Conservation (phyloP, 306 rosid species). For the Cercis canadensis region DNA sequence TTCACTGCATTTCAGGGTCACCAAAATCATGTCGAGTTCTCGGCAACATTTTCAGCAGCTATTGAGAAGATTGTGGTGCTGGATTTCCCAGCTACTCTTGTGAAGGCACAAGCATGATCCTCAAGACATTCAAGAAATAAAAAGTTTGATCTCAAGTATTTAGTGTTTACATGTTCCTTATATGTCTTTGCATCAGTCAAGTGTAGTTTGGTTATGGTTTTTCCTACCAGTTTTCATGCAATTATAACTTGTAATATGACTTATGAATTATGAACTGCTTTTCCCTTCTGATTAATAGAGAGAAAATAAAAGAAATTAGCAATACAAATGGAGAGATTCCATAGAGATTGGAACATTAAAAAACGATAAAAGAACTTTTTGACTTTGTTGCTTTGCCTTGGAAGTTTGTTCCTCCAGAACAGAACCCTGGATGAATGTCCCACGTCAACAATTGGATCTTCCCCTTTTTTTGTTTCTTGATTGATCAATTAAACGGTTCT, state of each 20-base stretch:
- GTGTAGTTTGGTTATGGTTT: conserved; percentile 29
- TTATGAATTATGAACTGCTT: conserved; percentile 20
- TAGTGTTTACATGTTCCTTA: conserved; percentile 21
- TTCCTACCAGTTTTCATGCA: conserved; percentile 19
- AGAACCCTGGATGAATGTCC: too few species aligned
- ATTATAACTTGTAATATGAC: conserved; percentile 32
- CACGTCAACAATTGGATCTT: too few species aligned
- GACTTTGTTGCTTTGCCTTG: not conserved
- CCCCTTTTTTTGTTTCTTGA: not conserved
- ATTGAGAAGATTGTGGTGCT: conserved; percentile 86
- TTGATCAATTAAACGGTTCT: conserved; percentile 11
- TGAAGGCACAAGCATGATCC: conserved; percentile 55
- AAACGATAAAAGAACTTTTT: not conserved
- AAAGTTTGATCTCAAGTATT: conserved; percentile 10
- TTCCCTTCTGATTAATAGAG: conserved; percentile 19
- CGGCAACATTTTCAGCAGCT: conserved; percentile 73
- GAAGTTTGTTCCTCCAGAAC: too few species aligned
- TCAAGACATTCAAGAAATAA: conserved; percentile 18
- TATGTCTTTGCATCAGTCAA: not conserved
- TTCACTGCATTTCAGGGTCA: conserved; percentile 66
- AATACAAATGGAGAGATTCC: too few species aligned
- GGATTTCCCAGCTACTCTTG: conserved; percentile 76
- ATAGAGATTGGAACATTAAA: too few species aligned
- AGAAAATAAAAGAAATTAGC: too few species aligned
- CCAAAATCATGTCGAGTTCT: conserved; percentile 80